These are phyloP conservation scores for Helianthus tuberosus DNA, from an alignment of 129 eudicot genomes.

Conservation along the genomic window DNA sequence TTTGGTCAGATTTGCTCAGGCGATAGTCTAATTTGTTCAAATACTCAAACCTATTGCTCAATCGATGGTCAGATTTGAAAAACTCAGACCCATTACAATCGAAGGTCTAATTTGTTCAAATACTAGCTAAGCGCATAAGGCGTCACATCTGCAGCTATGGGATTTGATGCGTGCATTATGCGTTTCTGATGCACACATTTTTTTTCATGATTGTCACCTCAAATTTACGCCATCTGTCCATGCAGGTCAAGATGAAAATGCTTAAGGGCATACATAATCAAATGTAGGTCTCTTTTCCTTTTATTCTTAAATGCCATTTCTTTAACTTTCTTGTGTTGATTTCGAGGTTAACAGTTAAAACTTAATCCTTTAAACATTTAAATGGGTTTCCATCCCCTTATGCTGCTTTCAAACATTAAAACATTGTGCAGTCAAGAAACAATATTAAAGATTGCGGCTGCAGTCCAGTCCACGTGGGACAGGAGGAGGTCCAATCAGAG, in stretches of 20 bases:
- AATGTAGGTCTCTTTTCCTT: constrained; percentile 48
- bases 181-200: no score
- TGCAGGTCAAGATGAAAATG: constrained; percentile 88
- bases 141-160: no score
- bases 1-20: no score
- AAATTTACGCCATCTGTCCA: constrained; percentile 4
- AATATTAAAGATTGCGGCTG: constrained; percentile 69
- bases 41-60: no score
- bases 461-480: constrained; percentile 77
- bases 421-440: constrained; percentile 60
- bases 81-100: no score
- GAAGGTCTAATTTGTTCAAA: no score
- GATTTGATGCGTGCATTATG: no score
- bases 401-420: constrained; percentile 4
- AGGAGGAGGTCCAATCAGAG: constrained; percentile 50
- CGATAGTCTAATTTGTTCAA: no score
- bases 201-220: not conserved
- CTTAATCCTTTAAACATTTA: not conserved
- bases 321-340: constrained; percentile 10
- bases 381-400: not conserved
- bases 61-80: no score
- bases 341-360: not conserved
- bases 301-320: constrained; percentile 7
- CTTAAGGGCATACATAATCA: constrained; percentile 73
- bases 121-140: no score